Base-by-base conservation (phyloP, 768 basidiomycete genomes). In the Tylopilus balloui region DNA sequence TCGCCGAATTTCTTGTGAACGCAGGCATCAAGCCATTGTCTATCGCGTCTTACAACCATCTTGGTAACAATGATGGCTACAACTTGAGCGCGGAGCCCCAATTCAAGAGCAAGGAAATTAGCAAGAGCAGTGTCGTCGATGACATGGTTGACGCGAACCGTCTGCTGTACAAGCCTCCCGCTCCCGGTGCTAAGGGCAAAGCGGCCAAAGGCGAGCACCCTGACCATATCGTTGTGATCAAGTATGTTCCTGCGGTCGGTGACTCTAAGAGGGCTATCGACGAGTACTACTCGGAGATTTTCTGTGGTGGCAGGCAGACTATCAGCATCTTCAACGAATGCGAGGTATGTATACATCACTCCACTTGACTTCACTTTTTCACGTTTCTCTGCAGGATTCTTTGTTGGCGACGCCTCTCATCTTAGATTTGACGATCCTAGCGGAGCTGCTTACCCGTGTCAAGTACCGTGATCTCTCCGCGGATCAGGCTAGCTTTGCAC, bases 211-310 rank as follows among this genome's bases (percentile, higher is more conserved):
- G 93, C 61, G 95, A 99, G 72, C 93, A 97, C 70, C 95, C 95
- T 24, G 94, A 97, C 70, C 95, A 99, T 65, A 79, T 94, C 60
- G 86, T 97, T 46, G 92, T 95, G 48, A 95, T 95, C 80, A 95
- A 95, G 77, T 95, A 95, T 58, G 86, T 97, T 3, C 92, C 92
- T 19, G 90, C 93, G 21, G 93, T 95, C 25, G 94, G 95, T 32
- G 96, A 98, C 74, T 91, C 89, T 49, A 98, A 97, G 82, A 80
- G 92, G 48, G 96, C 94, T n/a, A 92, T 98, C 76, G 96, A 98
- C 71, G 94, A 97, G 76, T 98, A 97, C 73, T 92, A 93, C 71
- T 94, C 91, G 11, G 94, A 98, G 78, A 93, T 98, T 62, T 86
- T 94, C 75, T 95, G 94, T 64, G 94, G 94, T 58, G 94, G 94